Percentiles rank a stretch among this genome's conserved stretches.
Conservation (phyloP, 257 asterid species). For the Striga asiatica region DNA sequence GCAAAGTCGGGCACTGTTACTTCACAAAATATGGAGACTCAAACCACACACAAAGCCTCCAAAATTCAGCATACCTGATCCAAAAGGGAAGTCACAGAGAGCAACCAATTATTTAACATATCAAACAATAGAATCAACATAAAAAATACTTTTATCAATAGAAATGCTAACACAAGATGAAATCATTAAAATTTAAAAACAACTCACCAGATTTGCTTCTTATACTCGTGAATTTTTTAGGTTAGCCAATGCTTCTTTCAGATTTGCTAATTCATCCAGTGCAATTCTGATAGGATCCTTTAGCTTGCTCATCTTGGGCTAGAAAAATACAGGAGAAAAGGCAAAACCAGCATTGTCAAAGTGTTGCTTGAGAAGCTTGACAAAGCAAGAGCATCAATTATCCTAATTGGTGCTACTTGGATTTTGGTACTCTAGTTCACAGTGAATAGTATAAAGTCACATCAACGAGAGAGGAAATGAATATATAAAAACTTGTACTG, state of each 20-base stretch:
- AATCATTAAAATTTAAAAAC: not conserved
- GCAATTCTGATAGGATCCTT: constrained; percentile 48
- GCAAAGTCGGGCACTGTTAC: constrained; percentile 11
- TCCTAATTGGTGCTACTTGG: not conserved
- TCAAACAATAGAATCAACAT: too few species aligned
- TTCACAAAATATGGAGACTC: constrained; percentile 6
- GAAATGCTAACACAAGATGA: constrained; percentile 5
- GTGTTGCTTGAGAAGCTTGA: constrained; percentile 10
- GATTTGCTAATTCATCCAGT: constrained; percentile 49
- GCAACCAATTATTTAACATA: not conserved
- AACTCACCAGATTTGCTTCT: constrained; percentile 29
- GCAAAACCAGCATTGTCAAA: not conserved
- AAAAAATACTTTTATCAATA: not conserved
- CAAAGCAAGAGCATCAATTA: not conserved
- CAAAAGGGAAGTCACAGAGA: not conserved
- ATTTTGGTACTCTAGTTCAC: not conserved
- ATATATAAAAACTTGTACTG: not conserved
- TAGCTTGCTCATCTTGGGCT: constrained; percentile 49
- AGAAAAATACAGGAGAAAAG: not conserved
- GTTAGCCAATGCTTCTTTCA: constrained; percentile 42
- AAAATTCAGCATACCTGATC: constrained; percentile 17
- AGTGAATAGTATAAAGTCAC: not conserved
- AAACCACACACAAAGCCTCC: too few species aligned
- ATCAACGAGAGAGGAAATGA: not conserved
- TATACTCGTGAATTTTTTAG: constrained; percentile 15